Evolutionary conservation across 257 asterid species (phyloP).

Genomic region (Verbascum thapsus): DNA sequence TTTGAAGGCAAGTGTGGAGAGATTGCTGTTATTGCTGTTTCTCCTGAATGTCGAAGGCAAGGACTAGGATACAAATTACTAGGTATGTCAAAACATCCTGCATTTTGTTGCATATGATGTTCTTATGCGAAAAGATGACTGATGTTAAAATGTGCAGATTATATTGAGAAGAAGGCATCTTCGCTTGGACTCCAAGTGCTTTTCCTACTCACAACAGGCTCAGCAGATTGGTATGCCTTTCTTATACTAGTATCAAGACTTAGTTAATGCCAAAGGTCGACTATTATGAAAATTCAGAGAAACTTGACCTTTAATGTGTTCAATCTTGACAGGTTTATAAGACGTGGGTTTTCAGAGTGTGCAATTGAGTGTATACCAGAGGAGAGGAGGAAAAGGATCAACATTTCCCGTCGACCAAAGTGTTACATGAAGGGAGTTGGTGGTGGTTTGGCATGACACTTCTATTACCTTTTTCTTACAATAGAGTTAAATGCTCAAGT

Average conservation of each 20-base stretch:
- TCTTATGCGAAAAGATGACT: conserved; percentile 2
- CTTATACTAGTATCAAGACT: not conserved
- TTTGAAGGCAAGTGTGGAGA: conserved; percentile 83
- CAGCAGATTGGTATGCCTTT: conserved; percentile 85
- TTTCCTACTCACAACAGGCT: conserved; percentile 89
- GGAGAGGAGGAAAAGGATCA: conserved; percentile 71
- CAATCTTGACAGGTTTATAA: conserved; percentile 65
- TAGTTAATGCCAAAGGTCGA: too few species aligned
- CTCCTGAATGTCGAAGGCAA: conserved; percentile 97
- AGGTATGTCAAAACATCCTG: conserved; percentile 49
- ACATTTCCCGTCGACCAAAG: conserved; percentile 78
- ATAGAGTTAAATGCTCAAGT: too few species aligned
- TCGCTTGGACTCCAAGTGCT: conserved; percentile 75
- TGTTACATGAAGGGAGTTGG: conserved; percentile 79
- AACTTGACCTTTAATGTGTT: too few species aligned
- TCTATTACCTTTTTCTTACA: too few species aligned
- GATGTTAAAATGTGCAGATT: conserved; percentile 54
- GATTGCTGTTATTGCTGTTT: conserved; percentile 96
- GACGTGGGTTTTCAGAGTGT: conserved; percentile 92
- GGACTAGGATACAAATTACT: conserved; percentile 98
- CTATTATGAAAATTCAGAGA: too few species aligned
- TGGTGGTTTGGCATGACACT: conserved; percentile 43
- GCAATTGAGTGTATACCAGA: conserved; percentile 70
- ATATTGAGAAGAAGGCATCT: conserved; percentile 89
- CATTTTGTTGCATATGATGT: conserved; percentile 4